A percentile compares a stretch with the other conserved stretches of the same genome.
Conservation (phyloP, 2,329 filamentous ascomycete species). For the Hymenoscyphus fraxineus region DNA sequence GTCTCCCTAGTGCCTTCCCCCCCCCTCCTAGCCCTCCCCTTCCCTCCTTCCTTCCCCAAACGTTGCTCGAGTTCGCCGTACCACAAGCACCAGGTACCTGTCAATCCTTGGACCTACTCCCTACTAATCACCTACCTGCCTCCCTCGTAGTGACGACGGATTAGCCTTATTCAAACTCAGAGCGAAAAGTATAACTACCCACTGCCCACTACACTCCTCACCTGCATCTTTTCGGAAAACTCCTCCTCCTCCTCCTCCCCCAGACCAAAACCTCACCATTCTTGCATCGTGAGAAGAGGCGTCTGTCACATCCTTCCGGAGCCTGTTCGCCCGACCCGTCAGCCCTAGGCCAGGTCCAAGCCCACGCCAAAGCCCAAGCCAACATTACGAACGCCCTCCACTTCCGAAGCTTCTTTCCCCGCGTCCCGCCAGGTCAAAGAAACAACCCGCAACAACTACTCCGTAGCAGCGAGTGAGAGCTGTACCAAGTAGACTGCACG, state of each 20-base stretch:
- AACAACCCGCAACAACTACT: background rate
- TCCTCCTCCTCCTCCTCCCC: background rate
- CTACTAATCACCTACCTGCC: too few species aligned
- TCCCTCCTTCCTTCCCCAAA: background rate
- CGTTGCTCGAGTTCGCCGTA: background rate
- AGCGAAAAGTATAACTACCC: background rate
- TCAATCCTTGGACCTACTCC: too few species aligned
- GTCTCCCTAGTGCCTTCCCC: background rate
- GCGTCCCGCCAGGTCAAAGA: background rate
- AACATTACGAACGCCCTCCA: too few species aligned
- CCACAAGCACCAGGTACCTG: too few species aligned
- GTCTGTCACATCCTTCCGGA: background rate
- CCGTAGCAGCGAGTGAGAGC: background rate
- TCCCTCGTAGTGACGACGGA: too few species aligned
- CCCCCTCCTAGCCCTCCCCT: background rate
- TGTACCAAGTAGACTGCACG: too few species aligned
- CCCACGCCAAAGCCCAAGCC: background rate
- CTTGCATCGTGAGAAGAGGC: background rate
- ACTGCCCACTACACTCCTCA: background rate
- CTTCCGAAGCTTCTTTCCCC: background rate
- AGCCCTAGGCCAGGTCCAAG: background rate
- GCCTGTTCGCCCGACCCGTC: background rate
- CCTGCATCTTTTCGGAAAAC: background rate
- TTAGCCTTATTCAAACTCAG: background rate
- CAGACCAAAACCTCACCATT: background rate